Conservation (phyloP, 176 grass and related monocot genomes). For the Musa beccarii region DNA sequence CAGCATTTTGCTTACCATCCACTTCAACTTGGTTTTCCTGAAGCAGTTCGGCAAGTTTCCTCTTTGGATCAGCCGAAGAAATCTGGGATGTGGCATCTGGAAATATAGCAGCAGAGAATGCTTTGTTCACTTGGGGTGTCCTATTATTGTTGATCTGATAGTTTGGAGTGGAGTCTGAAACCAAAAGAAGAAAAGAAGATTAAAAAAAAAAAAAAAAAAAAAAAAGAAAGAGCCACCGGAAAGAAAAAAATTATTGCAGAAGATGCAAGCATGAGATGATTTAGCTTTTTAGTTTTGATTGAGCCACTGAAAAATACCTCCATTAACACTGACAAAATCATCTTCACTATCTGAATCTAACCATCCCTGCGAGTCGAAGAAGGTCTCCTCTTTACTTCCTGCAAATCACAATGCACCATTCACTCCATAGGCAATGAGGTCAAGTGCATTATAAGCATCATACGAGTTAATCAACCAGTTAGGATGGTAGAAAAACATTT, state of each 20-base stretch:
- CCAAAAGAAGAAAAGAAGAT: constrained; percentile 1
- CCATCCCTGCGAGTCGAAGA: constrained; percentile 64
- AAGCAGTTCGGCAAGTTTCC: constrained; percentile 50
- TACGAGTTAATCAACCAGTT: too few relatives aligned
- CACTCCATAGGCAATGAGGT: neutral
- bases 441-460: neutral
- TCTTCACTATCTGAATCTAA: constrained; percentile 74
- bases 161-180: constrained; percentile 45
- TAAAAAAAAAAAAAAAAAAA: neutral
- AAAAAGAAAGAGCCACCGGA: neutral
- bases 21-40: constrained; percentile 44
- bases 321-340: constrained; percentile 73
- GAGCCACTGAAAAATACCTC: constrained; percentile 39
- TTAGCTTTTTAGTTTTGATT: neutral
- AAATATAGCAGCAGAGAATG: neutral
- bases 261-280: too few relatives aligned
- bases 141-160: constrained; percentile 16
- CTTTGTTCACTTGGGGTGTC: constrained; percentile 7
- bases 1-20: neutral
- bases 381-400: constrained; percentile 76
- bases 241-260: constrained; percentile 10
- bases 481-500: too few relatives aligned
- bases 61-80: constrained; percentile 27
- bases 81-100: neutral
- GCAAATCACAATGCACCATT: neutral